These are phyloP conservation scores for Lecanicillium sp. DNA, from an alignment of 2,329 filamentous ascomycete species.

Conservation along the genomic window DNA sequence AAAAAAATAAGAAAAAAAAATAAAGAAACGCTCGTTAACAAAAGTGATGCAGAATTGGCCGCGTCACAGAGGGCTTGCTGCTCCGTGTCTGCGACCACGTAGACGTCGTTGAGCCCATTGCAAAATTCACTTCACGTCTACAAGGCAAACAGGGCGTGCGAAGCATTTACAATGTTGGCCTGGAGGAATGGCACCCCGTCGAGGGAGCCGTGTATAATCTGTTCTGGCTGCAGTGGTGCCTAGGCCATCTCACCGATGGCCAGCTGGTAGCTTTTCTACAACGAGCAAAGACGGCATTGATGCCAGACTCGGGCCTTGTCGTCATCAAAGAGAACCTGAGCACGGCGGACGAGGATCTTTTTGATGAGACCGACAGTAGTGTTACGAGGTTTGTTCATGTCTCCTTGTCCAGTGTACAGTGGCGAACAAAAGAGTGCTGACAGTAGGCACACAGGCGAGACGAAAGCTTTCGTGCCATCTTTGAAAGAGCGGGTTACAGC, in stretches of 20 bases:
- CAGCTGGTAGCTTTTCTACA: slow-evolving; percentile 61
- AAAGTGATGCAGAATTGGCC: slow-evolving; percentile 65
- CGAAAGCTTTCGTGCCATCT: slow-evolving; percentile 60
- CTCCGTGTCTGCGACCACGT: slow-evolving; percentile 59
- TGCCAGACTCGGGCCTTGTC: slow-evolving; percentile 22
- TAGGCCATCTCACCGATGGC: slow-evolving; percentile 69
- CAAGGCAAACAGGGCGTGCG: slow-evolving; percentile 47
- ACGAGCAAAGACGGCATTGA: slow-evolving; percentile 42
- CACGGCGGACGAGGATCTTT: slow-evolving; percentile 53
- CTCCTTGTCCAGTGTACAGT: not conserved
- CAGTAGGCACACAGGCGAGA: slow-evolving; percentile 46
- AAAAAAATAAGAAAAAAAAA: too few species aligned
- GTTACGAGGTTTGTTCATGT: slow-evolving; percentile 52
- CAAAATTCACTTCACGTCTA: slow-evolving; percentile 66
- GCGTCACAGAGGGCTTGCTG: slow-evolving; percentile 74
- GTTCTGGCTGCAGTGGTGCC: slow-evolving; percentile 88
- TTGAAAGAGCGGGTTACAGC: slow-evolving; percentile 58
- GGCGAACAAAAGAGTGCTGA: too few species aligned
- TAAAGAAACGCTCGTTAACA: too few species aligned
- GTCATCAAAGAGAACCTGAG: slow-evolving; percentile 60
- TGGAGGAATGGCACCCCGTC: slow-evolving; percentile 59
- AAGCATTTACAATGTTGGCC: slow-evolving; percentile 60
- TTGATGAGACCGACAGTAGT: slow-evolving; percentile 66
- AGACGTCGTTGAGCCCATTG: slow-evolving; percentile 78
- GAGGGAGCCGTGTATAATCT: slow-evolving; percentile 56